Evolutionary conservation across 768 basidiomycete genomes (phyloP), one percentile per base, ranked within the genome.

Genomic region (Dentipellis sp.): DNA sequence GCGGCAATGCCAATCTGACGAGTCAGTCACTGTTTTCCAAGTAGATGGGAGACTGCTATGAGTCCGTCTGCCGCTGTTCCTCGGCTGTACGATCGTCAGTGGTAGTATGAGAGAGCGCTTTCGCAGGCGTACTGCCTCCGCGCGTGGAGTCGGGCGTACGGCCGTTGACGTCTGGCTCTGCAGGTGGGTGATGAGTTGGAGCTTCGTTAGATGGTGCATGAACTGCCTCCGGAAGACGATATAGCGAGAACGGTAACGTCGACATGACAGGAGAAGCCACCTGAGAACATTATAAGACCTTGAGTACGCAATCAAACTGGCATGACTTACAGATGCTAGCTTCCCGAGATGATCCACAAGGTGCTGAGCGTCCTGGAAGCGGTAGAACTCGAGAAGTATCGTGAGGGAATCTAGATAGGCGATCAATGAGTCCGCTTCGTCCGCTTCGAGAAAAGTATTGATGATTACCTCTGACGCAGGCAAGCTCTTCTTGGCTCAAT

Each of bases 401-500:
- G 54, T 56, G 50, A 62, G 38, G 2, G 59, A 49, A 42, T 58
- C 61, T 62, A 21, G 12, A 53, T n/a, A n/a, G 50, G 36, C 17
- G 38, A 5, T 16, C 16, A 9, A 35, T 52, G n/a, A 29, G 34
- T 36, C 1, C 36, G 36, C 12, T 16, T 17, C 8, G 11, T n/a
- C n/a, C 11, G 39, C 10, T 11, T 17, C 35, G 42, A 29, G 29
- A 29, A 17, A 4, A 11, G 40, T 48, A 9, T 4, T 16, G 12
- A 22, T 56, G 39, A 73, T 58, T 58, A 88, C 88, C 88, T 70
- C 83, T 77, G 45, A 89, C 76, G 50, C 73, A 70, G 17, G 67
- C 67, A 40, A 87, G 70, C 62, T 91, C 84, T 35, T 69, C 63
- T 56, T 84, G 80, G 53, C 72, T 77, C 57, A 91, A 78, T 11